Conservation (phyloP, 225 moss, liverwort and hornwort species). For the Polytrichum commune region DNA sequence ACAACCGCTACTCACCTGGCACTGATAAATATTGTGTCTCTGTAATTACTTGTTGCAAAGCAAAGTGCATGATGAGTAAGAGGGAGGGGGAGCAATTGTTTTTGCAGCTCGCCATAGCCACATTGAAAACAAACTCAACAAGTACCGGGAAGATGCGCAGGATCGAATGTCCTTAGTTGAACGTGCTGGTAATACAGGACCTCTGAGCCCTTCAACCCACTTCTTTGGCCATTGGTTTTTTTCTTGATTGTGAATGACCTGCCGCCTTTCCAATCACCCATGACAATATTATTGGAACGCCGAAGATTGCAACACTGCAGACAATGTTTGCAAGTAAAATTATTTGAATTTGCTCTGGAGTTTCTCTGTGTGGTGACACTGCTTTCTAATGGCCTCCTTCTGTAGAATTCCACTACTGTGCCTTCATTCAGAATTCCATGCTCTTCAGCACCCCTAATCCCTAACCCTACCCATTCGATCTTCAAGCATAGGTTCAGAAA, state of each 20-base stretch:
- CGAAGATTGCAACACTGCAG: neutral
- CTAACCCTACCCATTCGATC: too few species aligned
- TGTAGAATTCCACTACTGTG: too few species aligned
- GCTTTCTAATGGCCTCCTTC: too few species aligned
- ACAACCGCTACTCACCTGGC: neutral
- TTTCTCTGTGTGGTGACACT: too few species aligned
- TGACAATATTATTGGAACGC: neutral
- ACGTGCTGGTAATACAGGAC: slow-evolving; percentile 6
- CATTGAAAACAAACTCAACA: slow-evolving; percentile 9
- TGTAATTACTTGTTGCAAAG: too few species aligned
- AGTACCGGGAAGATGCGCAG: slow-evolving; percentile 1
- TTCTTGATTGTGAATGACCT: neutral
- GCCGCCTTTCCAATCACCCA: neutral
- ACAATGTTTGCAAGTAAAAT: neutral
- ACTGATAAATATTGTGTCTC: too few species aligned
- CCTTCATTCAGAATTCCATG: too few species aligned
- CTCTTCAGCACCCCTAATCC: too few species aligned
- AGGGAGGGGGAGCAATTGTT: neutral
- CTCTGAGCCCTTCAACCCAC: neutral
- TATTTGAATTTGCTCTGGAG: too few species aligned
- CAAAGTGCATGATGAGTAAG: neutral
- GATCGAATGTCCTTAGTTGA: slow-evolving; percentile 1
- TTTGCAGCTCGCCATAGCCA: slow-evolving; percentile 8
- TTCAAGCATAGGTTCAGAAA: neutral
- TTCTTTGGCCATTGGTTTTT: neutral